Percentiles rank a stretch among this genome's conserved stretches.
Conservation (phyloP, 2,329 filamentous ascomycete species). For the Dactylellina parvicollis region DNA sequence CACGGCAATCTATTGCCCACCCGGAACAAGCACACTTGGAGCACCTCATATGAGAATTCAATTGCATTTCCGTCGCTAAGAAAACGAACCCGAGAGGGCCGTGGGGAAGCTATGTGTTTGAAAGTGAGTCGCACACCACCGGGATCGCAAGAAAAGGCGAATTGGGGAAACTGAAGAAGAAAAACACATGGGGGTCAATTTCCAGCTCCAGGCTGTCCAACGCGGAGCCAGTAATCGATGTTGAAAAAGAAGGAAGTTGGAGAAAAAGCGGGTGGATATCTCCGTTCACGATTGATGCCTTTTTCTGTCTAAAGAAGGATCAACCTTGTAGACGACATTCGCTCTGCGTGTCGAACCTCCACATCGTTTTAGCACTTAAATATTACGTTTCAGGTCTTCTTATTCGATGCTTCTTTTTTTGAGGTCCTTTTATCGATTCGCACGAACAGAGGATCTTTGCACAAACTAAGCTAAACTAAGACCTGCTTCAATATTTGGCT, state of each 20-base stretch:
- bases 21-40: slow-evolving; percentile 8
- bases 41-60: slow-evolving; percentile 47
- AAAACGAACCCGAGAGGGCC: slow-evolving; percentile 12
- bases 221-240: slow-evolving; percentile 21
- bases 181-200: slow-evolving; percentile 49
- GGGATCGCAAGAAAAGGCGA: slow-evolving; percentile 19
- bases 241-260: slow-evolving; percentile 52
- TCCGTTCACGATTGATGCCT: slow-evolving; percentile 42
- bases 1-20: slow-evolving; percentile 39
- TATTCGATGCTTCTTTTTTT: slow-evolving; percentile 32
- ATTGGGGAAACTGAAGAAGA: slow-evolving; percentile 38
- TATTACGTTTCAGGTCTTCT: slow-evolving; percentile 44
- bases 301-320: slow-evolving; percentile 31
- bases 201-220: slow-evolving; percentile 11
- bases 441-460: slow-evolving; percentile 39
- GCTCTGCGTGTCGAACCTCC: slow-evolving; percentile 12
- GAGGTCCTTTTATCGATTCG: slow-evolving; percentile 12
- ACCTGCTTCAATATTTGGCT: slow-evolving; percentile 9
- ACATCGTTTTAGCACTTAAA: slow-evolving; percentile 31
- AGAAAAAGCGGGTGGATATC: slow-evolving; percentile 30
- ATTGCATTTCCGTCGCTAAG: slow-evolving; percentile 35
- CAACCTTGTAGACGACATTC: slow-evolving; percentile 36
- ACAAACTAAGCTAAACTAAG: not conserved
- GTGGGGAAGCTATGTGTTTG: slow-evolving; percentile 51
- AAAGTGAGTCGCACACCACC: slow-evolving; percentile 51